Base-by-base conservation (phyloP, 768 basidiomycete genomes). In the Leccinum ochraceum region DNA sequence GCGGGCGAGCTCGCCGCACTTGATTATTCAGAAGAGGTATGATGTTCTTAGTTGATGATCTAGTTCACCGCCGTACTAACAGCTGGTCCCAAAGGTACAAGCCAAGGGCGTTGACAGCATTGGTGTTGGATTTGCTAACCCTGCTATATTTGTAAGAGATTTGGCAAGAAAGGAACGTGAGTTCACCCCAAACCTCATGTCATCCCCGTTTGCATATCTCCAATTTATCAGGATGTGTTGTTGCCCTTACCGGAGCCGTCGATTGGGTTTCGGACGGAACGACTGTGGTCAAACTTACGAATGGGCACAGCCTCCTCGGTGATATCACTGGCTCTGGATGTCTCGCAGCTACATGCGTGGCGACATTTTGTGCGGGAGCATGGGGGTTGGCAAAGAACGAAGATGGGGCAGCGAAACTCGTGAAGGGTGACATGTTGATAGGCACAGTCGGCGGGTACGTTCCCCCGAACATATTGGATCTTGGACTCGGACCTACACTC, bases 311-410 rank as follows among this genome's bases (percentile, higher is more conserved):
- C 16, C 76, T 89, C 26, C 83, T 97, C 8, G 88, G 86, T 0
- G 79, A 82, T 57, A 94, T 98, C 58, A 97, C 95, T 0, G 95
- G 95, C 1, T 91, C 91, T 26, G 95, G 95, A 4, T 98, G 95
- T 68, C 86, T 95, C 72, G 78, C 86, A 24, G 90, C 90, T 28
- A 89, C 90, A 10, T 79, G 83, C 32, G 82, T 96, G 53, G 90
- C 93, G 1, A 84, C 88, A 16, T 95, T 88, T 75, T 92, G 90
- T 70, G 93, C 88, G 4, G 88, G 84, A 2, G 85, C 87, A 68
- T 82, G 32, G 71, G 73, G 34, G 74, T 74, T n/a, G 70, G 76
- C 20, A 48, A 70, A 65, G 58, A 70, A 53, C 56, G 66, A 62
- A 60, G 65, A 62, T 37, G 65, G 39, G 5, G 74, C 75, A 16